Base-by-base conservation (phyloP, 176 grass and related monocot genomes). In the Triticum urartu region DNA sequence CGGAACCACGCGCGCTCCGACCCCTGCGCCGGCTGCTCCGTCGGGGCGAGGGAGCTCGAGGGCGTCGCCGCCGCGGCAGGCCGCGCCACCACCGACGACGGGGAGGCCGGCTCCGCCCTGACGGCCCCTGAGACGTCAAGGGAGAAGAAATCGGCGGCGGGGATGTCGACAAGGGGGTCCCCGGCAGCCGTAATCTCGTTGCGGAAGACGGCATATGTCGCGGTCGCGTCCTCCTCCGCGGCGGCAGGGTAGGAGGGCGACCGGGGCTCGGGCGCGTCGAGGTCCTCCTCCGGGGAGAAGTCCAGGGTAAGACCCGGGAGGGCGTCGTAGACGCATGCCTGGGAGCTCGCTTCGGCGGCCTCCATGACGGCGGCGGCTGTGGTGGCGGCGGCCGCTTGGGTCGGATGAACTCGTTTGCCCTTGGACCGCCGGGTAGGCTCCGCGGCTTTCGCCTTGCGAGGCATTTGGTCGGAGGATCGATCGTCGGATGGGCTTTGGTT, bases 1-100 rank as follows among this genome's bases (percentile, higher is more conserved):
- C 65, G 92, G 68, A 99, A 99, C 94, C 97, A 97, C 14, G 92
- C 90, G 54, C 87, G 78, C 87, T 93, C 97, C 15, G 94, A 90
- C 20, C 81, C 91, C 83, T 79, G 91, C 30, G 69, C 77, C 11
- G 81, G 93, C 76, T 60, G 85, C 75, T 90, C 87, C 21, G 73
- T 38, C 12, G 73, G 50, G 17, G 80, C 40, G 13, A 74, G 80
- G 73, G 82, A 71, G 15, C 68, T 42, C 3, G 30, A 83, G 5
- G 36, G 83, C 63, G 72, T 76, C 2, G 43, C 78, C 68, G 52
- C 67, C 10, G 65, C 18, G 63, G 4, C 25, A 28, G 54, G n/a
- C 59, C 47, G 35, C 35, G 47, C 42, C 43, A 64, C 18, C 66
- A 47, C 9, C 22, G 18, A 7, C 11, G 25, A 13, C 28, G 82